Base-by-base conservation (phyloP, 768 basidiomycete species). In the Mycena epipterygia region DNA sequence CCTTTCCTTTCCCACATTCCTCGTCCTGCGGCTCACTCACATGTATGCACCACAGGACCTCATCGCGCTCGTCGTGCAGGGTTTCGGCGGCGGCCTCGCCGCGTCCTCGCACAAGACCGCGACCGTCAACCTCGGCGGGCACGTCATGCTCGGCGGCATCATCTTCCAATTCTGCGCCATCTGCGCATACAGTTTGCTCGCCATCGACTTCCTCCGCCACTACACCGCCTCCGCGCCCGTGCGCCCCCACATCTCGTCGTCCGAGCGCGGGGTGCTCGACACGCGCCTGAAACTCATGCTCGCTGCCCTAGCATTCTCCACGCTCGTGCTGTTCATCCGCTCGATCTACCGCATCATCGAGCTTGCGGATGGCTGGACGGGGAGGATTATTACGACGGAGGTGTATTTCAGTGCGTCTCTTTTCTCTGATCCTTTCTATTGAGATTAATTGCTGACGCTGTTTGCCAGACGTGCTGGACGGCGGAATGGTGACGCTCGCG, bases 131-230 rank as follows among this genome's bases (percentile, higher is more conserved):
- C 66, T 59, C 27, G 79, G 79, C 14, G 76, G 57, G 21, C 68
- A 77, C 51, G 66, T 79, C 48, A 91, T 91, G 90, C 82, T 91
- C 19, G 88, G 80, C 3, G 92, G 91, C 59, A 91, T 93, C 71
- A 80, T 82, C 23, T 86, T 91, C 73, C 91, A 93, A 73, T 77
- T 90, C 30, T 86, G 79, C 17, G 81, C 83, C 46, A 84, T 89
- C 58, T 71, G 79, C 2, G 60, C 85, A 14, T 90, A 84, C 65
- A 76, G 35, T 79, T 16, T 82, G 81, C 17, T n/a, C n/a, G 85
- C 83, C 0, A 58, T 73, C 23, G 89, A 90, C 69, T 89, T 87
- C 75, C 78, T 86, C 67, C 25, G 83, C 16, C 84, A 87, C 9
- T 87, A 84, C 63, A 42, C 74, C 56, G 63, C 55, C 9, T 75